These are phyloP conservation scores for Psilocybe cubensis DNA, from an alignment of 768 basidiomycete genomes.

Conservation along the genomic window DNA sequence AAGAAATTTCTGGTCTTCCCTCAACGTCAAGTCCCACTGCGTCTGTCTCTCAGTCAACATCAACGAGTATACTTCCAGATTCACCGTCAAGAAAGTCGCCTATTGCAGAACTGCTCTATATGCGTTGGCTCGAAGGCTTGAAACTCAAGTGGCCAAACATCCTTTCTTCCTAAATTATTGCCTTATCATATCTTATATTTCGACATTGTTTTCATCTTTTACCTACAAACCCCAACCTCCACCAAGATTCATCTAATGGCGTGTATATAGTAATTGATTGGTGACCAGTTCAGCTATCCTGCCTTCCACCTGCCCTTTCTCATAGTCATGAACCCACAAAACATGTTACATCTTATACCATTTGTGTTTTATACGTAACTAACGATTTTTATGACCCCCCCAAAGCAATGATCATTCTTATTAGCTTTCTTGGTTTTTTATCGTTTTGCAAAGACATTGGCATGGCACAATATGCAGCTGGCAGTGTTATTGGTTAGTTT, in stretches of 20 bases:
- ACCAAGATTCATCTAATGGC: background rate
- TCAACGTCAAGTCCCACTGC: conserved; percentile 37
- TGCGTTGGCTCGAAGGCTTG: conserved; percentile 94
- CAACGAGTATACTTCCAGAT: conserved; percentile 41
- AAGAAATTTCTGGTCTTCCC: conserved; percentile 62
- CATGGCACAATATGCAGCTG: too few relatives aligned
- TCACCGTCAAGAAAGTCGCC: conserved; percentile 71
- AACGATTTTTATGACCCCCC: conserved; percentile 3
- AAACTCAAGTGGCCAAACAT: conserved; percentile 90
- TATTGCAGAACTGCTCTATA: conserved; percentile 94
- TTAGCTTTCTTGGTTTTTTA: background rate
- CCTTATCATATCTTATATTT: background rate
- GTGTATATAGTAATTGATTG: background rate
- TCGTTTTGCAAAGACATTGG: too few relatives aligned
- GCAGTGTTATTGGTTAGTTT: too few relatives aligned
- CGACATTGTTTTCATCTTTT: background rate
- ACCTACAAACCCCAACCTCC: background rate
- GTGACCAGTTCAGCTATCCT: background rate
- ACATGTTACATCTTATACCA: background rate
- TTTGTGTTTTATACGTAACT: background rate
- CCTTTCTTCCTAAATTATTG: conserved; percentile 33
- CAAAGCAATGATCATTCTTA: background rate
- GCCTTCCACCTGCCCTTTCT: background rate
- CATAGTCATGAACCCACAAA: too few relatives aligned
- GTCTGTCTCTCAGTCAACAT: conserved; percentile 22